phyloP scores from a whole-genome alignment of 495 filamentous ascomycete species.

The Lophium mytilinum region DNA sequence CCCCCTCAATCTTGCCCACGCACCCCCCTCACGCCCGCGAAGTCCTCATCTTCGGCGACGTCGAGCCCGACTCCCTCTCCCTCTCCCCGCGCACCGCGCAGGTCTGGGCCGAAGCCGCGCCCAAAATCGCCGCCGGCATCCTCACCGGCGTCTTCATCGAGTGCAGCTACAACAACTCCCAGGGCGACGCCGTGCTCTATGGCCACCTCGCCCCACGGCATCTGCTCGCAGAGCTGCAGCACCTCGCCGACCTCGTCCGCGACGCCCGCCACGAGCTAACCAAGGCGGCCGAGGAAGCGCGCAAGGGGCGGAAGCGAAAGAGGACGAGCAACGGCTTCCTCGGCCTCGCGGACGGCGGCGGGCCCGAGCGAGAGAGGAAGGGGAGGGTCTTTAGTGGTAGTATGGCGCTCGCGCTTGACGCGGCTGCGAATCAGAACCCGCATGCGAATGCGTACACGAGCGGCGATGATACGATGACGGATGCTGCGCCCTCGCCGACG shows the following conservation, averaged over 20 bases:
- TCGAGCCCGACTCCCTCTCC: conserved; percentile 84
- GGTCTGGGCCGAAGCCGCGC: conserved; percentile 81
- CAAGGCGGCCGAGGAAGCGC: conserved; percentile 19
- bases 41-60: conserved; percentile 94
- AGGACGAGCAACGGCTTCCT: conserved; percentile 18
- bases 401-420: neutral
- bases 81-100: conserved; percentile 65
- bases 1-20: neutral
- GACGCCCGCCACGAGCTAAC: conserved; percentile 32
- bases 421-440: neutral
- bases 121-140: conserved; percentile 60
- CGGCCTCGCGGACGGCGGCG: neutral
- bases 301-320: conserved; percentile 31
- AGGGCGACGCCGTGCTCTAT: conserved; percentile 66
- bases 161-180: conserved; percentile 78
- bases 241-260: conserved; percentile 59
- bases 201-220: conserved; percentile 83
- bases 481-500: conserved; percentile 9
- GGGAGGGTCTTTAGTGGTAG: neutral
- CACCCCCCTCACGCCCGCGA: conserved; percentile 24
- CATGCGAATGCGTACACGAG: conserved; percentile 8
- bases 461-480: conserved; percentile 20
- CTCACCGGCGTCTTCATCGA: conserved; percentile 86
- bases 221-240: conserved; percentile 64
- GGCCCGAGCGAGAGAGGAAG: neutral